A percentile compares a stretch with the other conserved stretches of the same genome.
Evolutionary conservation across 495 filamentous ascomycete species (phyloP).

Genomic region (Penicillium cosmopolitanum): DNA sequence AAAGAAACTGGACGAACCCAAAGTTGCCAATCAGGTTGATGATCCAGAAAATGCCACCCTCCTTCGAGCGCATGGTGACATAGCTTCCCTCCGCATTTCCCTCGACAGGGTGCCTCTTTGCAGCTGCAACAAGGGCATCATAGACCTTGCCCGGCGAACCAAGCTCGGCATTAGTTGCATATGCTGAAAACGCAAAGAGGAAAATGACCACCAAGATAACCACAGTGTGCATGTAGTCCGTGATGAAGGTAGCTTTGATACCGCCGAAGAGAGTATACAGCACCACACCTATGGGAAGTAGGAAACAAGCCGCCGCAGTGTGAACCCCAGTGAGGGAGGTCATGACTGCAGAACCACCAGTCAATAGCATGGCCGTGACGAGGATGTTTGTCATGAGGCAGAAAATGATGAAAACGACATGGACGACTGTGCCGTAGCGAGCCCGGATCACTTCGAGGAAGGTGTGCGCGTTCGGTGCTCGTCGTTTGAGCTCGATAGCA

Average conservation of each 20-base stretch:
- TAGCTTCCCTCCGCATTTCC: slow-evolving; percentile 89
- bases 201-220: slow-evolving; percentile 89
- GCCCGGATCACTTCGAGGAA: slow-evolving; percentile 77
- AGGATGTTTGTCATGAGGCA: slow-evolving; percentile 84
- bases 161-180: slow-evolving; percentile 72
- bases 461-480: slow-evolving; percentile 84
- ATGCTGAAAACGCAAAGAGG: slow-evolving; percentile 86
- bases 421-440: slow-evolving; percentile 64
- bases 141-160: slow-evolving; percentile 83
- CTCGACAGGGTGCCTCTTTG: slow-evolving; percentile 72
- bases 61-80: slow-evolving; percentile 83
- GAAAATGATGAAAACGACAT: slow-evolving; percentile 78
- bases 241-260: slow-evolving; percentile 76
- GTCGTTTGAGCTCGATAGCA: slow-evolving; percentile 90
- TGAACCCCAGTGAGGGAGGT: slow-evolving; percentile 83
- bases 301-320: slow-evolving; percentile 87
- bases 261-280: slow-evolving; percentile 79
- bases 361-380: slow-evolving; percentile 89
- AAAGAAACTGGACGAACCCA: slow-evolving; percentile 16
- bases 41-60: slow-evolving; percentile 94
- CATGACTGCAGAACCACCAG: slow-evolving; percentile 87
- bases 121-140: slow-evolving; percentile 74
- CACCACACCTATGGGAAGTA: slow-evolving; percentile 84
- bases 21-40: slow-evolving; percentile 83
- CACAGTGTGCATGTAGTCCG: slow-evolving; percentile 86